Evolutionary conservation across 805 yeast genomes (phyloP), one percentile per base, ranked within the genome.

Genomic region (Wickerhamomyces kurtzmanii): DNA sequence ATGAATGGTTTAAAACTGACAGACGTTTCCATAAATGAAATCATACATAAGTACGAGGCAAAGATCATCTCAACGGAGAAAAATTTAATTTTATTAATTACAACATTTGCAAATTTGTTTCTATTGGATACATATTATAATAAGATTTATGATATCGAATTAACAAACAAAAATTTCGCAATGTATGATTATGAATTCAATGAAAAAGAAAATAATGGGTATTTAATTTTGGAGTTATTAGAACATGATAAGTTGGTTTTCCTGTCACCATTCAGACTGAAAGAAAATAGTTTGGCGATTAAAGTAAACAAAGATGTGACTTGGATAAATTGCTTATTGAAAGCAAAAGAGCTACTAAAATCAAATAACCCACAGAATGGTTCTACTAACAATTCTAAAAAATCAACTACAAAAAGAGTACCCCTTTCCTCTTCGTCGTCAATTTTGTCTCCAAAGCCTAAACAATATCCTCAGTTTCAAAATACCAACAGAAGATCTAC

Each of bases 101-200:
- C 62, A 5, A 50, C 21, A 31, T 58, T 11, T 42, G 55, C 27
- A 46, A 36, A 32, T 28, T 35, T 21, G 14, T 41, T 42, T 14
- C 34, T 52, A 27, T 37, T 51, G n/a, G 52, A 49, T 4, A 32
- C 22, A 12, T 24, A 38, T 21, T 24, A 27, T 30, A 51, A 45
- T 16, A 38, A 36, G 17, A 30, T 41, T 13, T 42, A 53, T 20
- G 64, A 64, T 16, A 61, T 69, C 20, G 63, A 55, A 29, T 40
- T 65, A 17, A 65, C 70, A 0, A 71, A 68, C 39, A 53, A 58
- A 24, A 59, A 70, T 38, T 71, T 80, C 30, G 81, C 82, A 43
- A 74, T 81, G 76, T 81, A 80, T 47, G 89, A 80, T 50, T 79
- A 76, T 50, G 89, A 80, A 47, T 80, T 81, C 50, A 76, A 74